A percentile compares a stretch with the other conserved stretches of the same genome.
Evolutionary conservation across 2,329 filamentous ascomycete genomes (phyloP).

Genomic region (Arthrinium phaeospermum): DNA sequence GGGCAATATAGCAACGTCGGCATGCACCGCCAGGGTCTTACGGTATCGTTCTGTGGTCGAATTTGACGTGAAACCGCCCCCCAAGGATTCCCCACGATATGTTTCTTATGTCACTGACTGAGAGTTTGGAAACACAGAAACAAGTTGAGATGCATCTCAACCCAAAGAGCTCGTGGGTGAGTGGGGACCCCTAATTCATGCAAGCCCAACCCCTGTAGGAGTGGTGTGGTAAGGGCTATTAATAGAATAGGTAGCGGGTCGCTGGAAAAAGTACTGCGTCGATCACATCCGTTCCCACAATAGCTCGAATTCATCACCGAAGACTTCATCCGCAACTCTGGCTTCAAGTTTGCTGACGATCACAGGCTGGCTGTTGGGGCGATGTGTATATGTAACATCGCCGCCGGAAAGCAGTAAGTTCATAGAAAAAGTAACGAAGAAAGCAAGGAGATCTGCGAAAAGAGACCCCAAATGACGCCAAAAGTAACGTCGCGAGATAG

Average conservation of each 20-base stretch:
- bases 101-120: not conserved
- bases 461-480: not conserved
- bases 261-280: not conserved
- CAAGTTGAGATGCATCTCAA: conserved; percentile 14
- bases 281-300: not conserved
- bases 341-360: not conserved
- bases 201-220: conserved; percentile 8
- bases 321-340: not conserved
- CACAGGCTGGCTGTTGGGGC: not conserved
- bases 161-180: not conserved
- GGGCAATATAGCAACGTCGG: conserved; percentile 1
- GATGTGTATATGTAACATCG: not conserved
- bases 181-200: conserved; percentile 10
- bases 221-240: conserved; percentile 11
- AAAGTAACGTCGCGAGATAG: conserved; percentile 17
- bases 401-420: not conserved
- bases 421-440: not conserved
- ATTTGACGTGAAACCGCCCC: conserved; percentile 14
- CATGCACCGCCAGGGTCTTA: conserved; percentile 1
- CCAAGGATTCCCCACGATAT: conserved; percentile 12
- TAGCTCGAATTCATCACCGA: not conserved
- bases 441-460: not conserved
- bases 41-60: not conserved
- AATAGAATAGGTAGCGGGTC: not conserved
- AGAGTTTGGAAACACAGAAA: not conserved